Base-by-base conservation (phyloP, 495 filamentous ascomycete genomes). In the Penicillium samsonianum region DNA sequence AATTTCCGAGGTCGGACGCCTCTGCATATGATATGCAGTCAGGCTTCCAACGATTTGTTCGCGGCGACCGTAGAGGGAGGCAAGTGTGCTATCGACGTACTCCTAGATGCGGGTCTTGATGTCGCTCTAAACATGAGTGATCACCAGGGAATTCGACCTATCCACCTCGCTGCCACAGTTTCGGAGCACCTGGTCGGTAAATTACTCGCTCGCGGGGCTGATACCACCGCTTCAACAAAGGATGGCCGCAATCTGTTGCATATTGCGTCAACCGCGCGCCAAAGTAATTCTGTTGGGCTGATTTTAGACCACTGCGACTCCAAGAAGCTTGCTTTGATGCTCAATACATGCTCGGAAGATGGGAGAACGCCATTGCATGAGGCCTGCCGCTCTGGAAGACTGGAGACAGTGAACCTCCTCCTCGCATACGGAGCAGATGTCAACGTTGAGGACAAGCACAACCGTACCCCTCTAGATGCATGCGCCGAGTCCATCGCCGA, bases 221-320 rank as follows among this genome's bases (percentile, higher is more conserved):
- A 71, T 47, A 23, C 61, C 14, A 57, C 58, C 9, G 38, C 37
- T 12, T 25, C 22, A 6, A 75, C 76, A 0, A 54, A 65, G 17
- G 62, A 75, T 14, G 64, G 68, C 1, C 53, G 64, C 16, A 78
- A 69, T 10, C 49, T 71, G 17, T 61, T 80, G 4, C 78, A 80
- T 53, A 59, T 78, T 20, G 77, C 75, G 8, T 63, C 72, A 4
- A 51, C 58, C 35, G 66, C 72, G 26, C 59, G 69, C 5, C 62
- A 74, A 49, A 68, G 59, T 38, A 77, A 77, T 48, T 60, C 67
- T 8, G 57, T 80, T 8, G 77, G 69, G 0, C 41, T 76, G 16
- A 57, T 81, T 4, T 58, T 80, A 4, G 62, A 69, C 14, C 50
- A 62, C 25, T 63, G 65, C 35, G 14, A 35, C 10, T 44, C 55